Base-by-base conservation (phyloP, 495 filamentous ascomycete species). In the Staphylotrichum longicolle region DNA sequence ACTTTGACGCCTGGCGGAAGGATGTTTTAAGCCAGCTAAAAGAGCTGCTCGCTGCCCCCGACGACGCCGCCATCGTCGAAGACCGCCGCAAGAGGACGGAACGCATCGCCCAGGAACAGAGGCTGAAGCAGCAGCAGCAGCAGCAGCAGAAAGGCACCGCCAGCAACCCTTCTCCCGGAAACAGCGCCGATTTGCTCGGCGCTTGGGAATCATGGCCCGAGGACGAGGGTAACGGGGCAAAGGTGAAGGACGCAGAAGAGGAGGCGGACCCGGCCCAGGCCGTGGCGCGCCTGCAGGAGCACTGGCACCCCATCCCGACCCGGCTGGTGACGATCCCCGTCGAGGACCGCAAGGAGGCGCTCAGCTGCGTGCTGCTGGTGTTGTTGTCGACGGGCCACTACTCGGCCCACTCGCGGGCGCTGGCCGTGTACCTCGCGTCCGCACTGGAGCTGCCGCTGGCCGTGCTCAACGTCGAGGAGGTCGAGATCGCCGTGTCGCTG, bases 381-480 rank as follows among this genome's bases (percentile, higher is more conserved):
- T 67, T 92, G 12, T 78, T 94, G 7, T 89, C 88, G 3, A 70
- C 88, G 12, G 86, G 91, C 33, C 84, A 86, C 54, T 94, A 94
- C 68, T 81, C 79, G 47, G 88, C 88, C 6, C 80, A 88, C 49
- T 90, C 89, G 3, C 78, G 90, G 7, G 82, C 87, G 4, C 70
- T 94, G 14, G 79, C 89, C 33, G 75, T 90, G 14, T 79, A 87
- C 60, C 70, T 90, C 0, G 72, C 85, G 3, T 87, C 88, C 1
- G 87, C 86, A 10, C 73, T 94, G 8, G 77, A 79, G 14, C 69
- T 94, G 8, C 79, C 83, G 4, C 71, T 86, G 4, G 75, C 78
- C 10, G 72, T 83, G 5, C 69, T 94, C 11, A 83, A 85, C 47
- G 74, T 76, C 9, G 85, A 91, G 65, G 90, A 94, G 73, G 78